phyloP scores from a whole-genome alignment of 805 yeast species.

The Cephaloascus albidus region DNA sequence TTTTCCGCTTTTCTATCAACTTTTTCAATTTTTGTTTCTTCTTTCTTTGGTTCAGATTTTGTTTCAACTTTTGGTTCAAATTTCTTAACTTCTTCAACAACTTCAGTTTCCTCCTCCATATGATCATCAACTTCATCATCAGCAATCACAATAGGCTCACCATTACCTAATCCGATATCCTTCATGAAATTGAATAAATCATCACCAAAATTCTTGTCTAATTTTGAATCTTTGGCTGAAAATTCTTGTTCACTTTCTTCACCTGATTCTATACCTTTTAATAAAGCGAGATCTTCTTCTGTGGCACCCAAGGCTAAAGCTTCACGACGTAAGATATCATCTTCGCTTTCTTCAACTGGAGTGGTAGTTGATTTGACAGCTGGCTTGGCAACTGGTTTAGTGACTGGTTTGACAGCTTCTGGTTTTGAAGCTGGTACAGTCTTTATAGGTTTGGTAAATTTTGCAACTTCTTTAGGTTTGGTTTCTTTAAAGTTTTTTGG shows the following conservation, averaged over 20 bases:
- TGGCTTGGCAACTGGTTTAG: background rate
- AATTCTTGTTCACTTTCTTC: slow-evolving; percentile 45
- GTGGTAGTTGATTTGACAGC: background rate
- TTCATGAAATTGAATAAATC: slow-evolving; percentile 60
- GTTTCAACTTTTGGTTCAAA: slow-evolving; percentile 4
- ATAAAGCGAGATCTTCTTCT: slow-evolving; percentile 65
- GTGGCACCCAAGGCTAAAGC: slow-evolving; percentile 81
- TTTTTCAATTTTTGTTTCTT: background rate
- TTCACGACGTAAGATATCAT: slow-evolving; percentile 51
- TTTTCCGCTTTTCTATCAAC: slow-evolving; percentile 1
- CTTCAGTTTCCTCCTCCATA: slow-evolving; percentile 5
- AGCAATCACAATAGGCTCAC: slow-evolving; percentile 21
- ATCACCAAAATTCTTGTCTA: slow-evolving; percentile 32
- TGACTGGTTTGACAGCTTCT: background rate
- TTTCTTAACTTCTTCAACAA: slow-evolving; percentile 6
- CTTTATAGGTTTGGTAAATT: too few relatives aligned
- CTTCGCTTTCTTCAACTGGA: slow-evolving; percentile 6
- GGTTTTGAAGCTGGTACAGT: slow-evolving; percentile 1
- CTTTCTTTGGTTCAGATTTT: background rate
- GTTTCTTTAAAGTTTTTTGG: slow-evolving; percentile 1
- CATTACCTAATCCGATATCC: slow-evolving; percentile 51
- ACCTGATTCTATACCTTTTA: slow-evolving; percentile 45
- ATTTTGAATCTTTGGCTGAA: slow-evolving; percentile 27
- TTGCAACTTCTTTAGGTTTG: background rate
- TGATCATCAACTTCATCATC: slow-evolving; percentile 17